Evolutionary conservation across 768 basidiomycete genomes (phyloP), one percentile per base, ranked within the genome.

Genomic region (Macrolepiota dolichaula): DNA sequence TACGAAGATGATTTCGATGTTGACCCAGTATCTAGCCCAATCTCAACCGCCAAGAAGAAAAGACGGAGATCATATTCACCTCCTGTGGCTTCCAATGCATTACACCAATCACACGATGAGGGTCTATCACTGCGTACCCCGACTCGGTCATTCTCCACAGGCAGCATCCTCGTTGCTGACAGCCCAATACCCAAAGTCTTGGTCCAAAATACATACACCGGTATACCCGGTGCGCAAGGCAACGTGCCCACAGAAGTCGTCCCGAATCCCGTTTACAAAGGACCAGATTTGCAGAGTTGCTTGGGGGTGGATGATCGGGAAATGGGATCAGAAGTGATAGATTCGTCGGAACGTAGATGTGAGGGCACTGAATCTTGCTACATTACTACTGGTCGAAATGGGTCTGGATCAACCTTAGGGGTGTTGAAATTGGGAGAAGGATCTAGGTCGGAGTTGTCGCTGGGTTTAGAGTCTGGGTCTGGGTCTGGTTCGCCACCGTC

Each of bases 21-120:
- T 1, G 70, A 72, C 3, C 59, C 59, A 42, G 64, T 70, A 24
- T 73, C 73, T 13, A 74, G 73, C 58, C 73, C 73, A 3, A 62
- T 69, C 13, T 73, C 72, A 6, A 63, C 63, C 3, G 51, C 36
- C 32, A 70, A 67, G 57, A 70, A 67, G n/a, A 62, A 54, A 12
- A 44, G 24, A 44, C 64, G 61, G 9, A 27, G 24, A 29, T 59
- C 59, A 17, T 50, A 50, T 22, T 38, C 56, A 11, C 25, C 59
- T 29, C 22, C 2, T 37, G 10, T 24, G 12, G 47, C 2, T 12
- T 37, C 29, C 27, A 17, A 42, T n/a, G 13, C 17, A 15, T n/a
- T 32, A 27, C 25, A 32, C 29, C 29, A 32, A 32, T 32, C 7
- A 32, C 29, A 32, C 29, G 3, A 53, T 42, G 13, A 44, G 22